Base-by-base conservation (phyloP, 805 yeast species). In the Saturnispora zaruensis region DNA sequence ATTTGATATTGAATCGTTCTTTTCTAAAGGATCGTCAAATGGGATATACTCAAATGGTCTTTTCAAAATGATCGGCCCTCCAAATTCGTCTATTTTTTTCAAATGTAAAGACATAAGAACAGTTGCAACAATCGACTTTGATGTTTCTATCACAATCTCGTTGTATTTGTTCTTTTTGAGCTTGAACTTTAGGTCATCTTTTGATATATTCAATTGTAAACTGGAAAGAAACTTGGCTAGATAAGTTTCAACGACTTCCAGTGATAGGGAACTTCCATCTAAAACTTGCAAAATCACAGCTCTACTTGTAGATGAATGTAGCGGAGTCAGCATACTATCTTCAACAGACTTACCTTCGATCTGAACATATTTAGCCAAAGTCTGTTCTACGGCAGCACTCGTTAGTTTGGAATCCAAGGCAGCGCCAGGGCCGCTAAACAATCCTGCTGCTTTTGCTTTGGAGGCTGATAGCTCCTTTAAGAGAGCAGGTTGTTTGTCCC, bases 391-490 rank as follows among this genome's bases (percentile, higher is more conserved):
- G 7, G 44, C 51, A 14, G 47, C 50, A 2, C n/a, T 30, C 3
- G 41, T 40, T 25, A 41, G 30, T 33, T 47, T 47, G 3, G 41
- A 34, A 32, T 47, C 50, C 14, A 47, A 33, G n/a, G 16, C 18
- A 16, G 34, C 64, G 37, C 89, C 89, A 1, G 93, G 91, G 16
- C 77, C 69, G 2, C 90, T 87, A 58, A 87, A 88, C 2, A 86
- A 64, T 0, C 96, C 96, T 1, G 87, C 77, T 16, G 84, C 67
- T 58, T 87, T 88, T 5, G 93, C 95, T 52, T 83, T 71, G 53
- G 81, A 86, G 0, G 93, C 84, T 1, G 85, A 75, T 1, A 84
- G 80, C 6, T 77, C 75, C 59, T 86, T 93, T 61, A 84, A 84
- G 0, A 87, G 91, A 0, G 41, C 26, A 1, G 95, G 89, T 32